Evolutionary conservation across 805 yeast genomes (phyloP), one percentile per base, ranked within the genome.

Genomic region (Citeromyces matritensis): DNA sequence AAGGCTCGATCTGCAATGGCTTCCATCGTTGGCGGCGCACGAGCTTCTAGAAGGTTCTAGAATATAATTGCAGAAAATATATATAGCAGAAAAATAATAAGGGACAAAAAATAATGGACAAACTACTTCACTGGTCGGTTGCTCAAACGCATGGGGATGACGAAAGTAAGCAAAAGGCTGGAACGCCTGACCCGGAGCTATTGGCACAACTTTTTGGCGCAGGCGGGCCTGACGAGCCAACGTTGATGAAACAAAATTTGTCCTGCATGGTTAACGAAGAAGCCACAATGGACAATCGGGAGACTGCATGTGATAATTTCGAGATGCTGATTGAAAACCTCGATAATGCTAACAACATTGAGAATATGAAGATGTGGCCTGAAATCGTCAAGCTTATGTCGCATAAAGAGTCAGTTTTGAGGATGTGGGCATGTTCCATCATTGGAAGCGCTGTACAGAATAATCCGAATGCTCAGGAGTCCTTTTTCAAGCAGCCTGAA

Each of bases 391-490:
- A 52, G 1, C 65, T 67, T 32, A 56, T 85, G 31, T 55, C 57
- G 21, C 56, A 56, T 23, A 54, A 58, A 5, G 56, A 58, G 3
- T 58, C 58, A 11, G 42, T 55, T 5, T 51, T 88, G 23, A 61
- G 73, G 35, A 57, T 65, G 6, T 58, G 60, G 34, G 78, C 86
- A 1, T 72, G 81, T 36, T 74, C 91, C 24, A 69, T 80, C 26
- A 66, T 86, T 15, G 95, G 94, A 2, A 80, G 88, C 0, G 94
- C 97, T 0, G 93, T 81, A 4, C 98, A 91, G 53, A 91, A 91
- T 50, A 91, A 91, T 50, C 73, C 71, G 3, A 69, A 65, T 35
- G 60, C 85, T 4, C 97, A 85, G 53, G 60, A 63, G 34, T 80
- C 69, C 32, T 77, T 80, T 37, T 50, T 63, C 26, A 66, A 67